Base-by-base conservation (phyloP, 345 rosid species). In the Turritis glabra region DNA sequence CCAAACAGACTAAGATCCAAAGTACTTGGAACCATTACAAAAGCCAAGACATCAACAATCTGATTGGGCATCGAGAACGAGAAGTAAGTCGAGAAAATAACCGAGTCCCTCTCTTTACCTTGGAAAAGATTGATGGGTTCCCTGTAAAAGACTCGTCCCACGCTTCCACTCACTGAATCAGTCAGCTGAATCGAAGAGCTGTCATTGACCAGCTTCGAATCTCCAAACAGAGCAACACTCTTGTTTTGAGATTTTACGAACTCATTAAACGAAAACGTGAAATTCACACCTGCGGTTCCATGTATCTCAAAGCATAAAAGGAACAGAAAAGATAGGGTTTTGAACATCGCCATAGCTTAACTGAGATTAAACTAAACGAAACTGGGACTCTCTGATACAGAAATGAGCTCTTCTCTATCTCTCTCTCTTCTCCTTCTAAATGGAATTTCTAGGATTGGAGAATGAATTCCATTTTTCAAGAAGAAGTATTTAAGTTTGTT, bases 21-120 rank as follows among this genome's bases (percentile, higher is more conserved):
- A 64, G 46, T 56, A 70, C 2, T 80, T 47, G 97, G 97, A 74
- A 80, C 82, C 87, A 93, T 80, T 30, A 86, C 76, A 74, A 93
- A 86, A 59, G 86, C 90, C 77, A 93, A 77, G 46, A 88, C 86
- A 64, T 57, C 64, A 59, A 22, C 53, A 44, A 18, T 38, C 61
- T 76, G 87, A 15, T 59, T 73, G 9, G 91, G 77, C 81, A 93
- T 68, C 0, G 33, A 59, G 21, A 93, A 93, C 10, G 97, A 83
- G 75, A 93, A 89, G 67, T 79, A 76, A 62, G 84, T 89, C 14
- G 96, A 87, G 71, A 93, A 91, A 66, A 89, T 86, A 57, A 53
- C 73, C 68, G 77, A 51, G 2, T 59, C 77, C 80, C 50, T 80
- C 26, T 85, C 75, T 65, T 79, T 83, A 86, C 94, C 93, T 84